These are phyloP conservation scores for Ogataea parapolymorpha DNA, from an alignment of 805 yeast genomes.

Conservation along the genomic window DNA sequence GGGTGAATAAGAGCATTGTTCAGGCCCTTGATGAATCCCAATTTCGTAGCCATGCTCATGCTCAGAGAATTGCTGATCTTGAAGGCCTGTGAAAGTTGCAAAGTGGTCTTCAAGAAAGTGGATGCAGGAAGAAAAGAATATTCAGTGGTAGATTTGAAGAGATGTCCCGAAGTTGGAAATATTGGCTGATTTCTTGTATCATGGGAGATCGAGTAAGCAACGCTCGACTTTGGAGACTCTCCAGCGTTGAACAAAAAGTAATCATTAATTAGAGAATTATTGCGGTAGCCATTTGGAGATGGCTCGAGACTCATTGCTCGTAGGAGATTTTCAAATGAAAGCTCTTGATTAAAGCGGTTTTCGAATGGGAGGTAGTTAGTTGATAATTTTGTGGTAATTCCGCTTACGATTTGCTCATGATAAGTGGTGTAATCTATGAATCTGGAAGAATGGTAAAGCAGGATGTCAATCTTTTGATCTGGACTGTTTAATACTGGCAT, in stretches of 20 bases:
- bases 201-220: slow-evolving; percentile 38
- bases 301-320: slow-evolving; percentile 35
- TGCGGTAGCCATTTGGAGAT: slow-evolving; percentile 24
- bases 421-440: slow-evolving; percentile 45
- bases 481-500: slow-evolving; percentile 45
- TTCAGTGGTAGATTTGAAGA: slow-evolving; percentile 31
- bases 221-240: slow-evolving; percentile 41
- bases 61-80: slow-evolving; percentile 19
- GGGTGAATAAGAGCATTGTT: slow-evolving; percentile 31
- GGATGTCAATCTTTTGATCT: slow-evolving; percentile 37
- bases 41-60: slow-evolving; percentile 23
- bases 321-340: slow-evolving; percentile 42
- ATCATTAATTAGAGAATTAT: slow-evolving; percentile 32
- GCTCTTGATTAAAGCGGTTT: slow-evolving; percentile 42
- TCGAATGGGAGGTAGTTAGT: slow-evolving; percentile 34
- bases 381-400: slow-evolving; percentile 39
- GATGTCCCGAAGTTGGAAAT: slow-evolving; percentile 42
- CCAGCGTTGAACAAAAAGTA: slow-evolving; percentile 40
- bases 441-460: slow-evolving; percentile 41
- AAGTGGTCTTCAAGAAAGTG: slow-evolving; percentile 39
- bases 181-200: slow-evolving; percentile 44
- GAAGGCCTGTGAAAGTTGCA: slow-evolving; percentile 39
- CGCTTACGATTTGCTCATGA: slow-evolving; percentile 42
- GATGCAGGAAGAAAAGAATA: slow-evolving; percentile 26
- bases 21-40: slow-evolving; percentile 27